These are phyloP conservation scores for Didymella sp. DNA, from an alignment of 2,329 filamentous ascomycete species.

Conservation along the genomic window DNA sequence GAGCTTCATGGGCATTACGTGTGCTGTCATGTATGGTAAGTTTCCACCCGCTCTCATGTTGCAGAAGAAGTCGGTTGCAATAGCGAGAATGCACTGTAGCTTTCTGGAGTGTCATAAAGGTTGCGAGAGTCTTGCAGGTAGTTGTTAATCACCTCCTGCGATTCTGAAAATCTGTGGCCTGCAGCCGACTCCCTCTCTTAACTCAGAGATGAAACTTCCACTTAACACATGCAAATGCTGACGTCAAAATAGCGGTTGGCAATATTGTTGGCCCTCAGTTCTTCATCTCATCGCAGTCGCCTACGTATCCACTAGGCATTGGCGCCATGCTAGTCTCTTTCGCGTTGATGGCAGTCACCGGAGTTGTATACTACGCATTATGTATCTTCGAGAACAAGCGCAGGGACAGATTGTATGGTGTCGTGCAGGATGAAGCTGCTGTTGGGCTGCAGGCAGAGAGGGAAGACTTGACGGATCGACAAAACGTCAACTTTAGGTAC, in stretches of 20 bases:
- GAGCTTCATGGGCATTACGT: constrained; percentile 5
- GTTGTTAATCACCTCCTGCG: too few relatives aligned
- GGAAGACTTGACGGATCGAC: not conserved
- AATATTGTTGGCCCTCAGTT: constrained; percentile 6
- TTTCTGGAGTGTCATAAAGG: too few relatives aligned
- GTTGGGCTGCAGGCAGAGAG: not conserved
- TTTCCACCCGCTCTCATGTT: not conserved
- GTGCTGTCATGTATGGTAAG: constrained; percentile 1
- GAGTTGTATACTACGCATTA: not conserved
- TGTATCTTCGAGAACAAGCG: constrained; percentile 2
- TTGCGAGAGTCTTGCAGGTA: too few relatives aligned
- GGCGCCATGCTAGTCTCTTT: constrained; percentile 5
- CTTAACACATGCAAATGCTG: not conserved
- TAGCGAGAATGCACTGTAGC: too few relatives aligned
- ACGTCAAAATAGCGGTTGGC: not conserved
- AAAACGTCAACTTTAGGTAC: constrained; percentile 1
- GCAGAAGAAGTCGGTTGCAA: too few relatives aligned
- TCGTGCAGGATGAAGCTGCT: not conserved
- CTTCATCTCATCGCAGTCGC: constrained; percentile 6
- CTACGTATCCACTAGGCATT: not conserved
- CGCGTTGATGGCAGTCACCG: not conserved
- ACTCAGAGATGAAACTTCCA: too few relatives aligned
- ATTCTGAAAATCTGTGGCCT: too few relatives aligned
- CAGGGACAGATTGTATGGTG: not conserved
- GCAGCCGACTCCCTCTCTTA: too few relatives aligned